Base-by-base conservation (phyloP, 225 moss, liverwort and hornwort species). In the Anthoceros angustus region DNA sequence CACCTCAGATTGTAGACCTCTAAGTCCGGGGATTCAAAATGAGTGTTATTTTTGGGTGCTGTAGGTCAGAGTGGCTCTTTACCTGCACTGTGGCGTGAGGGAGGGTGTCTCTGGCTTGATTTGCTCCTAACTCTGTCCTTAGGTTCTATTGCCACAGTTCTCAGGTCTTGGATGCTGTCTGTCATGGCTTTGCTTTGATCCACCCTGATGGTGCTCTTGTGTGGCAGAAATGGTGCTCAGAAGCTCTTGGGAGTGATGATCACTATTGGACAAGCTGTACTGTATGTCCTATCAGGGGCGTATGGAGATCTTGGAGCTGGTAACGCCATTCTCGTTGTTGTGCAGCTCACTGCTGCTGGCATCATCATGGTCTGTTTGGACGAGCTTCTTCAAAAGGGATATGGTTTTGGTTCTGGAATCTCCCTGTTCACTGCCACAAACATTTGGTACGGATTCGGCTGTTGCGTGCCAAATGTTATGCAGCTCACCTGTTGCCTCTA, bases 371-470 rank as follows among this genome's bases (percentile, higher is more conserved):
- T 94, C 63, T 88, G 90, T 71, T 77, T 95, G 6, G 91, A 95
- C 63, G 94, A 95, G 76, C 71, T 95, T 69, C 85, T 95, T 64
- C 94, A 95, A 71, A 95, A 95, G 70, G 91, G 94, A 72, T 95
- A 91, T 62, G 90, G 94, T 25, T 79, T 95, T 23, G 94, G 94
- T 42, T 91, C 94, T 62, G 91, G 91, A 20, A 95, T 95, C 39
- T 90, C 94, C 64, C 78, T 95, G 38, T 95, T 95, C 73, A 95
- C 88, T 66, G 91, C 94, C 69, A 91, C 91, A 65, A 95, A 95
- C 65, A 95, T 91, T 73, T 95, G 91, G 94, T 91, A 71, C 67
- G 77, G 43, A 0, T 50, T 24, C 16, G 0, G n/a, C 5, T 18
- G 18, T 12, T 48, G 32, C 32, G 2, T 32, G 32, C 32, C 32